Evolutionary conservation across 306 rosid genomes (phyloP), one percentile per base, ranked within the genome.

Genomic region (Benincasa hispida): DNA sequence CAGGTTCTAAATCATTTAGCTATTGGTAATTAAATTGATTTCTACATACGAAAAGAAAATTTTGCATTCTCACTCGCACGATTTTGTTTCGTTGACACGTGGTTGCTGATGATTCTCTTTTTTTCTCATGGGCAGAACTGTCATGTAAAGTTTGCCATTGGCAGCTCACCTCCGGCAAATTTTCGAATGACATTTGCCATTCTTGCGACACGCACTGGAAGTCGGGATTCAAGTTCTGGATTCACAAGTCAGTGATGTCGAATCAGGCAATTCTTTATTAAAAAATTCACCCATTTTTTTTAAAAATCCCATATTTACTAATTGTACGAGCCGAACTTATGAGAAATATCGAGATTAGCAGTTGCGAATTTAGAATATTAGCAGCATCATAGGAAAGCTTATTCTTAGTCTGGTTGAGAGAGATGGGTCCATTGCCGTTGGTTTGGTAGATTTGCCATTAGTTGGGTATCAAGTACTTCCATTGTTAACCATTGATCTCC

Each of bases 391-490:
- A 48, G 58, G 25, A 27, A 51, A 47, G 37, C 41, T 70, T 70
- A 47, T 70, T 70, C 76, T 50, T 72, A 72, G 60, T 24, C 14
- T 69, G 75, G 54, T 69, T 48, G 37, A 72, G 45, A 72, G 45
- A 45, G 22, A 8, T 72, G 59, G 73, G 73, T 66, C 53, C 73
- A 72, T 27, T 72, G 76, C 76, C 76, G 17, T 47, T 48, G 59
- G 59, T 47, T 70, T 47, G 47, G 76, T 70, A 70, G 56, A 72
- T 72, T 66, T 72, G 76, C 15, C 76, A 47, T 70, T 70, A 45
- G 35, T 24, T 47, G 57, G 75, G 56, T 32, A 67, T 67, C 74
- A 41, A 68, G 1, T 39, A 28, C 74, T 68, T 68, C 74, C 70
- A 66, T 39, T 48, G 24, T 72, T 47, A 47, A 45, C 76, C 76